These are phyloP conservation scores for Skeletonema grethae DNA, from an alignment of 108 stramenopile genomes.

Conservation along the genomic window DNA sequence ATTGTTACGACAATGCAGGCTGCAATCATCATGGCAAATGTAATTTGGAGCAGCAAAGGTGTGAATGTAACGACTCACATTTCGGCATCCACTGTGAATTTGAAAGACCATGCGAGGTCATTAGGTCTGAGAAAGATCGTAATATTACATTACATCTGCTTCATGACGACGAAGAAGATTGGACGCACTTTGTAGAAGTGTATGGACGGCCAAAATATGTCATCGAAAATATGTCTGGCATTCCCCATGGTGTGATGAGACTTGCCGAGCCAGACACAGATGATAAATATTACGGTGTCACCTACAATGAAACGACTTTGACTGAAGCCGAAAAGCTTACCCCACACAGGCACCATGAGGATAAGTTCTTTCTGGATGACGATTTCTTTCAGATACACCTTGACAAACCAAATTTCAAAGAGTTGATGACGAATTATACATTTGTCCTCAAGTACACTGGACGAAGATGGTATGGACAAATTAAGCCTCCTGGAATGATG, in stretches of 20 bases:
- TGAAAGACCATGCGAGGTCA: constrained; percentile 7
- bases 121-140: background rate
- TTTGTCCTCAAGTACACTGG: constrained; percentile 25
- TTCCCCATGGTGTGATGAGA: background rate
- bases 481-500: constrained; percentile 12
- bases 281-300: background rate
- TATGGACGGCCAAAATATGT: background rate
- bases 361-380: constrained; percentile 10
- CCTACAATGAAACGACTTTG: background rate
- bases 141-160: too few relatives aligned
- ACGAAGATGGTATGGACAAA: constrained; percentile 25
- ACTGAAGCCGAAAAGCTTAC: background rate
- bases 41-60: background rate
- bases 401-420: constrained; percentile 18
- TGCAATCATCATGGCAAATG: constrained; percentile 18
- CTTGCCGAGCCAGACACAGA: background rate
- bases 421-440: constrained; percentile 33
- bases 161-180: too few relatives aligned
- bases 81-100: constrained; percentile 19
- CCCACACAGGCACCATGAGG: too few relatives aligned
- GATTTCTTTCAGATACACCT: constrained; percentile 32
- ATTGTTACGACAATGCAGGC: constrained; percentile 1
- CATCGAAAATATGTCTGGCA: background rate
- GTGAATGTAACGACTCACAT: background rate
- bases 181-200: background rate